A percentile compares a stretch with the other conserved stretches of the same genome.
Conservation (phyloP, 2,329 filamentous ascomycete genomes). For the Spiromastix sp. region DNA sequence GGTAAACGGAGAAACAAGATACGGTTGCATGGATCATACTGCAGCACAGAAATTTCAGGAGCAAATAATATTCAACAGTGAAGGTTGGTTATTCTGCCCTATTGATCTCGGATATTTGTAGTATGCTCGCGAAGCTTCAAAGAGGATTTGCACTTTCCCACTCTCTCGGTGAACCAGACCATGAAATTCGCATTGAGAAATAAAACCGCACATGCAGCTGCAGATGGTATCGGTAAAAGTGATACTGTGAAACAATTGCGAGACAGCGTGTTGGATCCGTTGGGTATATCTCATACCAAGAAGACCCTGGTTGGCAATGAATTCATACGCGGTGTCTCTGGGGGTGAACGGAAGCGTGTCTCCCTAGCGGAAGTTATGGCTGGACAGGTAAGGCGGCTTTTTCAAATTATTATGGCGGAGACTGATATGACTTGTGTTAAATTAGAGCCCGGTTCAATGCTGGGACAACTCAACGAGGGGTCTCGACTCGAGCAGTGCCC, state of each 20-base stretch:
- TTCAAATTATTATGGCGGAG: too few relatives aligned
- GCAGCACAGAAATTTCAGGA: constrained; percentile 33
- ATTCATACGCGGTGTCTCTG: constrained; percentile 69
- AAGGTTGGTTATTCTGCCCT: constrained; percentile 65
- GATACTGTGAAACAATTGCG: constrained; percentile 21
- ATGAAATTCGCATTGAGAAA: constrained; percentile 74
- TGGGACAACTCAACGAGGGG: constrained; percentile 68
- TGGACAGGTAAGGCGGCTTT: too few relatives aligned
- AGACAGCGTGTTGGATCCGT: constrained; percentile 22
- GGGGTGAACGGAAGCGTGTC: constrained; percentile 68
- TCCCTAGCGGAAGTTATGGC: constrained; percentile 76
- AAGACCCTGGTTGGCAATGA: constrained; percentile 75
- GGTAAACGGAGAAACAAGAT: constrained; percentile 42
- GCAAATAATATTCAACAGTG: constrained; percentile 59
- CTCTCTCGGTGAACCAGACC: constrained; percentile 77
- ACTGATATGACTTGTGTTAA: too few relatives aligned
- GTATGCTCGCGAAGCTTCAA: background rate
- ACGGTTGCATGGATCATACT: constrained; percentile 44
- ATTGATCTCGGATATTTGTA: constrained; percentile 20
- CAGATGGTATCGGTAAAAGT: constrained; percentile 41
- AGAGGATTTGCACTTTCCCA: constrained; percentile 75
- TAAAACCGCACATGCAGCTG: constrained; percentile 67
- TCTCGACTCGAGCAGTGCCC: constrained; percentile 56
- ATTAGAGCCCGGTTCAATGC: constrained; percentile 56
- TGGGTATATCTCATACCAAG: constrained; percentile 66